phyloP scores from a whole-genome alignment of 2,329 filamentous ascomycete species.

The Aspergillus piperis region DNA sequence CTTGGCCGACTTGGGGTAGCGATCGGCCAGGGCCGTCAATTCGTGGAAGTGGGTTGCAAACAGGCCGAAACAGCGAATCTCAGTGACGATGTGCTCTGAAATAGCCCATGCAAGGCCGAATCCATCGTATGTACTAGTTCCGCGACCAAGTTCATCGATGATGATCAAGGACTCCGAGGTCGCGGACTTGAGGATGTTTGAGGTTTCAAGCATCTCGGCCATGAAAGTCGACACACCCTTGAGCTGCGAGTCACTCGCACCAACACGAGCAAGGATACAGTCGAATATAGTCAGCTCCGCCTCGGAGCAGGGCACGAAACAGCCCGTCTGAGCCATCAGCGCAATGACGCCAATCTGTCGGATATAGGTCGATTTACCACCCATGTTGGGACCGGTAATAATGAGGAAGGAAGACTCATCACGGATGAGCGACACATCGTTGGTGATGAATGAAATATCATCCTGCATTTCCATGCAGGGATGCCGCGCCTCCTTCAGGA shows the following conservation, averaged over 20 bases:
- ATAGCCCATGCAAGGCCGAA: conserved; percentile 99
- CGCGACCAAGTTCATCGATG: conserved; percentile 94
- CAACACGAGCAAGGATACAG: conserved; percentile 92
- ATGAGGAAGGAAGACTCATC: conserved; percentile 86
- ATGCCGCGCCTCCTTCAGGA: conserved; percentile 90
- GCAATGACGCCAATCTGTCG: conserved; percentile 96
- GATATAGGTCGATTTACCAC: conserved; percentile 97
- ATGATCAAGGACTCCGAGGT: conserved; percentile 96
- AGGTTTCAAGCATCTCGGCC: conserved; percentile 99
- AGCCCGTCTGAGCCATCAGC: conserved; percentile 94
- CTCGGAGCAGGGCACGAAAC: conserved; percentile 88
- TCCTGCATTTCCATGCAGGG: conserved; percentile 99
- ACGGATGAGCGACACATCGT: conserved; percentile 81
- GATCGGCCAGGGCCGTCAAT: conserved; percentile 84
- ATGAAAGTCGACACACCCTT: conserved; percentile 99
- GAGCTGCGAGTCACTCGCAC: conserved; percentile 92
- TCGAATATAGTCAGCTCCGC: conserved; percentile 96
- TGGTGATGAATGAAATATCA: conserved; percentile 97
- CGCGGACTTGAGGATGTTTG: conserved; percentile 96
- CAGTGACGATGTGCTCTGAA: conserved; percentile 92
- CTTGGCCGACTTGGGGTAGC: conserved; percentile 75
- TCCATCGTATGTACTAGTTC: conserved; percentile 96
- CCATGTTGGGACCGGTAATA: conserved; percentile 98
- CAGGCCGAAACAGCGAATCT: conserved; percentile 90
- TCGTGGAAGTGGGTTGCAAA: conserved; percentile 99